These are phyloP conservation scores for Botryotinia convoluta DNA, from an alignment of 2,329 filamentous ascomycete species.

Conservation along the genomic window DNA sequence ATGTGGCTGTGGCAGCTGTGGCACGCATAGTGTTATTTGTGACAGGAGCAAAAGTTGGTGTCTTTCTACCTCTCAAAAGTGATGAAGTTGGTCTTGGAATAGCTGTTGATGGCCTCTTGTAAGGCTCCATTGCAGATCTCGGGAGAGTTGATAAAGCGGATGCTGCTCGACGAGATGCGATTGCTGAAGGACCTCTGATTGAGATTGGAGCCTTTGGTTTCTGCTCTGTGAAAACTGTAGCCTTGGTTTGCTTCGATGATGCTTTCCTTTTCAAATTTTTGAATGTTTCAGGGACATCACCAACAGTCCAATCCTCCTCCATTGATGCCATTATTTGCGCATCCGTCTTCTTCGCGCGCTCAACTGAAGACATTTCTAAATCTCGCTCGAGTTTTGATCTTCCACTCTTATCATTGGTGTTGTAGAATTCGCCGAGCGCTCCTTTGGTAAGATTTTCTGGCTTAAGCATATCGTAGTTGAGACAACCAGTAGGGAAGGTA, in stretches of 20 bases:
- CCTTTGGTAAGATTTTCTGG: slow-evolving; percentile 58
- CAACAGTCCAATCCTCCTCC: slow-evolving; percentile 59
- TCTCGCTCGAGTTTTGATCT: slow-evolving; percentile 61
- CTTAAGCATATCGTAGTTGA: slow-evolving; percentile 58
- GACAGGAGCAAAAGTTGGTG: slow-evolving; percentile 45
- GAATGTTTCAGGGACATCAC: slow-evolving; percentile 52
- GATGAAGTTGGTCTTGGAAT: slow-evolving; percentile 37
- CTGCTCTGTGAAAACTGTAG: slow-evolving; percentile 25
- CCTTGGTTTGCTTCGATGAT: slow-evolving; percentile 19
- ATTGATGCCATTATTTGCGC: slow-evolving; percentile 66
- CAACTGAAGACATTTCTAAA: slow-evolving; percentile 48
- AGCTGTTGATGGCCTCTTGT: slow-evolving; percentile 38
- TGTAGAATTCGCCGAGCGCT: slow-evolving; percentile 43
- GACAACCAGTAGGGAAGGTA: slow-evolving; percentile 56
- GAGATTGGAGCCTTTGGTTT: slow-evolving; percentile 27
- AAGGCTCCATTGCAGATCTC: slow-evolving; percentile 35
- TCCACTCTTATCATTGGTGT: slow-evolving; percentile 65
- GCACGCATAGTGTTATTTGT: slow-evolving; percentile 52
- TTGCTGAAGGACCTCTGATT: slow-evolving; percentile 46
- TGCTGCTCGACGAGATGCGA: slow-evolving; percentile 55
- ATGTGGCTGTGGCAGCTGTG: slow-evolving; percentile 62
- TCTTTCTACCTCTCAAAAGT: slow-evolving; percentile 26
- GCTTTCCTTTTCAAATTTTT: slow-evolving; percentile 35
- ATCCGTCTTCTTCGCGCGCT: slow-evolving; percentile 54
- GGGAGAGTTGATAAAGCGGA: slow-evolving; percentile 48